phyloP scores from a whole-genome alignment of 2,329 filamentous ascomycete genomes.

The Cercospora citrullina region DNA sequence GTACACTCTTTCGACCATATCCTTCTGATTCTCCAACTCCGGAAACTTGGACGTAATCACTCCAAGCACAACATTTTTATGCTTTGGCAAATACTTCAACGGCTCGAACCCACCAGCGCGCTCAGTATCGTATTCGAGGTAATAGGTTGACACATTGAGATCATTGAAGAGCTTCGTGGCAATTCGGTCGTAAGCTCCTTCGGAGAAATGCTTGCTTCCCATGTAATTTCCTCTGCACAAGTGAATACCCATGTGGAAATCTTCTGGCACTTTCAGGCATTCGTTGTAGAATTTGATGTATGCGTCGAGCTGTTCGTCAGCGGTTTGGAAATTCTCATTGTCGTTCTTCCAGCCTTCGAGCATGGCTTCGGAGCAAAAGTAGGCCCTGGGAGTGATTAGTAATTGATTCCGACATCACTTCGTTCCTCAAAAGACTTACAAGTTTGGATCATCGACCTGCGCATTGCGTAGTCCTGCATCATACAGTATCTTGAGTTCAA shows the following conservation, averaged over 20 bases:
- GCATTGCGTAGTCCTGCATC: constrained; percentile 49
- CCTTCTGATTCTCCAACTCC: constrained; percentile 47
- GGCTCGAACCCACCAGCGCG: constrained; percentile 52
- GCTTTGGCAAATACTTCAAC: constrained; percentile 46
- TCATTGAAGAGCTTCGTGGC: constrained; percentile 42
- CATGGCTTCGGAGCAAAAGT: constrained; percentile 74
- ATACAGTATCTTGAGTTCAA: constrained; percentile 50
- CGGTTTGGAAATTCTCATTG: constrained; percentile 64
- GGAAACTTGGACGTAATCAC: constrained; percentile 51
- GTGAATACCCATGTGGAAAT: constrained; percentile 76
- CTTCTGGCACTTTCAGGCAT: constrained; percentile 58
- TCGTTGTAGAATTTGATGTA: constrained; percentile 79
- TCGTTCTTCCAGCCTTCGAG: constrained; percentile 69
- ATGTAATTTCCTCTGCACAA: constrained; percentile 61
- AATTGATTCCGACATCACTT: not conserved
- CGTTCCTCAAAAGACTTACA: not conserved
- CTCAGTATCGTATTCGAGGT: constrained; percentile 49
- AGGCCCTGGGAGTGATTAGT: constrained; percentile 30
- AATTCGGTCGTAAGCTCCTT: constrained; percentile 51
- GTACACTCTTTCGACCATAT: constrained; percentile 50
- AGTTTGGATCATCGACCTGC: constrained; percentile 53
- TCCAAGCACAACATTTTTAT: constrained; percentile 51
- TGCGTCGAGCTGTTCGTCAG: constrained; percentile 70
- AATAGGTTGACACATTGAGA: constrained; percentile 40
- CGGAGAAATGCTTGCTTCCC: constrained; percentile 49